Conservation (phyloP, 768 basidiomycete genomes). For the Coprinellus micaceus region DNA sequence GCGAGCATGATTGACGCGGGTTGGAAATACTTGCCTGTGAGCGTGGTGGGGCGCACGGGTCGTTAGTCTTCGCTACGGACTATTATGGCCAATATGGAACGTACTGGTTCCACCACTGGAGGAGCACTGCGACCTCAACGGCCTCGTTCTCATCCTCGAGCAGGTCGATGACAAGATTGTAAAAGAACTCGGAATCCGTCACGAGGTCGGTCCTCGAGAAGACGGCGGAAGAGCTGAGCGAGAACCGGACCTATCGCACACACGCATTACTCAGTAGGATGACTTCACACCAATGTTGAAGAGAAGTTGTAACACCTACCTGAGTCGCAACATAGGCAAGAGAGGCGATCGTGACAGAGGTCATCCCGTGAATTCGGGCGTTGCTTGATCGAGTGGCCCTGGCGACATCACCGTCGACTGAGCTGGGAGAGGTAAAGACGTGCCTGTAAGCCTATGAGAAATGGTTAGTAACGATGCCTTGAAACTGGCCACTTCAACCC, state of each 20-base stretch:
- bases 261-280: too few species aligned
- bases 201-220: slow-evolving; percentile 18
- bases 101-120: slow-evolving; percentile 19
- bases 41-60: too few species aligned
- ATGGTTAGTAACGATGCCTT: not conserved
- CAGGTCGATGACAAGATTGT: slow-evolving; percentile 16
- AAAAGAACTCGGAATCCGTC: slow-evolving; percentile 23
- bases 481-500: too few species aligned
- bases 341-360: slow-evolving; percentile 10
- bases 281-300: not conserved
- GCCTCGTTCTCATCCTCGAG: slow-evolving; percentile 19
- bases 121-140: slow-evolving; percentile 9
- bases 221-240: slow-evolving; percentile 8
- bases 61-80: too few species aligned
- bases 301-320: not conserved
- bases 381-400: slow-evolving; percentile 10
- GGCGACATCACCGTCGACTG: slow-evolving; percentile 19
- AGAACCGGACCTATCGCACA: slow-evolving; percentile 17
- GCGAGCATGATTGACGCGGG: too few species aligned
- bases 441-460: slow-evolving; percentile 22
- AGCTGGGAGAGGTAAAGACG: slow-evolving; percentile 29
- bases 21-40: too few species aligned
- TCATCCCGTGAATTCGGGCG: slow-evolving; percentile 11
- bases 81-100: not conserved
- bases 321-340: slow-evolving; percentile 18